Conservation (phyloP, 306 rosid genomes). For the Prunus mongolica region DNA sequence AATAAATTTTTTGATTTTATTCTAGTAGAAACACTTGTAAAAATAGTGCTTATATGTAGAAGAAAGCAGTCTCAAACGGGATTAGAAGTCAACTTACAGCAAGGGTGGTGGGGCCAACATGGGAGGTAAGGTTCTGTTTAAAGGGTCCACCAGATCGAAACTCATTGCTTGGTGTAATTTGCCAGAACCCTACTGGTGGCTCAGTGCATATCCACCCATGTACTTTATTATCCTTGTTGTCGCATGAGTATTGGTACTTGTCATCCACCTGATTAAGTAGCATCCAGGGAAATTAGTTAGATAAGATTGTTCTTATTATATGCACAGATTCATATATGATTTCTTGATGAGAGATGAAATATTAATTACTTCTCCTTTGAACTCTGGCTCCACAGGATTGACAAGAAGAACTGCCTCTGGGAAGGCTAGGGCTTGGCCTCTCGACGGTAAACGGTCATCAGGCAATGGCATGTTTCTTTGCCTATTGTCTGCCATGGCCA, state of each 20-base stretch:
- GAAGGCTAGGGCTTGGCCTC: slow-evolving; percentile 42
- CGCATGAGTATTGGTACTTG: slow-evolving; percentile 44
- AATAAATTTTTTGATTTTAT: too few relatives aligned
- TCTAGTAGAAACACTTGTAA: too few relatives aligned
- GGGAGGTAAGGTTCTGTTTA: slow-evolving; percentile 37
- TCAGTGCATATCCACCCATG: slow-evolving; percentile 45
- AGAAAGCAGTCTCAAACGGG: too few relatives aligned
- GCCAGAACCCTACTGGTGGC: slow-evolving; percentile 35
- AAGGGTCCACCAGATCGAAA: slow-evolving; percentile 38
- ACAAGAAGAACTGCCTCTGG: slow-evolving; percentile 46
- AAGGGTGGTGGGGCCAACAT: slow-evolving; percentile 35
- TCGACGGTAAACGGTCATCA: slow-evolving; percentile 37
- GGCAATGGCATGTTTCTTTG: slow-evolving; percentile 44
- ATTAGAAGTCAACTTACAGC: slow-evolving; percentile 1
- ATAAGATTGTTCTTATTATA: too few relatives aligned
- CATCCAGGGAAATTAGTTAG: background rate
- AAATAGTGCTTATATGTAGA: too few relatives aligned
- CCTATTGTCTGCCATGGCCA: slow-evolving; percentile 39
- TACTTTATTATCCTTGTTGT: slow-evolving; percentile 32
- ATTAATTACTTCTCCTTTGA: slow-evolving; percentile 37
- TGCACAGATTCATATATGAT: too few relatives aligned
- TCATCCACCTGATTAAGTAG: slow-evolving; percentile 37
- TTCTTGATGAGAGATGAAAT: background rate
- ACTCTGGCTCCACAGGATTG: slow-evolving; percentile 36
- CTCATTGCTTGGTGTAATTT: slow-evolving; percentile 28